Base-by-base conservation (phyloP, 1,139 yeast genomes). In the Yamadazyma songkhlaensis region DNA sequence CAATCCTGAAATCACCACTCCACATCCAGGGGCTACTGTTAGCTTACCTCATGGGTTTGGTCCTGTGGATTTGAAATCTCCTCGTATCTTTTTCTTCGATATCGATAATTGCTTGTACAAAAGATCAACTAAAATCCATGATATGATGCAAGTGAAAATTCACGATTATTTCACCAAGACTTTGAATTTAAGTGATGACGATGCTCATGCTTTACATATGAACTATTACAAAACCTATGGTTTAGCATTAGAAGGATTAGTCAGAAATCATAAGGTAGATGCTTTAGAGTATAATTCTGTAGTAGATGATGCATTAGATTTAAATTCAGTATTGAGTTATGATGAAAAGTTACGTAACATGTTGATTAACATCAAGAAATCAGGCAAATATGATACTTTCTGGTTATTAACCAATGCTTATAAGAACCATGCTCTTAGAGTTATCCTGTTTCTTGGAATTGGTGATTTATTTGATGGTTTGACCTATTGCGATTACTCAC, bases 351-450 rank as follows among this genome's bases (percentile, higher is more conserved):
- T 84, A 43, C 67, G 92, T 41, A 60, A 70, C 14, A 60, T 77
- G 69, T 60, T 84, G 33, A 41, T 72, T 4, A 51, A 62, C 4
- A 50, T 84, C 45, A 78, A 67, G 46, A 47, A 63, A 9, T 42
- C 60, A 12, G 72, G 40, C 4, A 43, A 60, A 30, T 62, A 60
- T 47, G 75, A 69, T 47, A 50, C 53, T 40, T 64, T 71, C 42
- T 92, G 98, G 98, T 72, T 92, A 33, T 84, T 89, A 51, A 92
- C 98, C 11, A 92, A 92, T 56, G 98, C 98, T 1, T 92, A 90
- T 65, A 81, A 84, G 57, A 87, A 78, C 52, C 97, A 92, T 58
- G 97, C 94, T 1, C 54, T 80, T 38, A 70, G 92, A 39, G 95
- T 86, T 12, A 72, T 89, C 14, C 72, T 81, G 29, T 69, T 90